Conservation (phyloP, 805 yeast genomes). For the Lipomyces starkeyi region DNA sequence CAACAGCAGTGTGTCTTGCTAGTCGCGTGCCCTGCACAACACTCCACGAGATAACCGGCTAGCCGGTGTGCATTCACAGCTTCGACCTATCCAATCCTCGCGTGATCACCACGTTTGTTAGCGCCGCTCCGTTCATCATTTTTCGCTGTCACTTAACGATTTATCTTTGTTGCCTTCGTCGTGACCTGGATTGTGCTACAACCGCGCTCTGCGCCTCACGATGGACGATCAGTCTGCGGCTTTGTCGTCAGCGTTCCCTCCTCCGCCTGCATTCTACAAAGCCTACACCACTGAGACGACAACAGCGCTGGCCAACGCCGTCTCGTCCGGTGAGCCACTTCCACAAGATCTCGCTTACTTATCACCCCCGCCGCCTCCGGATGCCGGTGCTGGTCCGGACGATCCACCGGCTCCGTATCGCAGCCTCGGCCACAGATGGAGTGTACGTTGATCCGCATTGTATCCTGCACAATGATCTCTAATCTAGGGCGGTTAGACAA, state of each 20-base stretch:
- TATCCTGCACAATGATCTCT: background rate
- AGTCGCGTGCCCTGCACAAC: background rate
- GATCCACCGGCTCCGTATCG: conserved; percentile 65
- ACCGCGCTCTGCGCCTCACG: background rate
- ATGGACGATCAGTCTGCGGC: conserved; percentile 35
- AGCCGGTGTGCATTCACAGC: background rate
- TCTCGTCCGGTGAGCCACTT: conserved; percentile 10
- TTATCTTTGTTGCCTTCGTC: background rate
- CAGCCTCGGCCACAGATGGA: conserved; percentile 92
- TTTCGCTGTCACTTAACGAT: background rate
- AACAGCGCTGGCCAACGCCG: conserved; percentile 33
- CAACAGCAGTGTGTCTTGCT: background rate
- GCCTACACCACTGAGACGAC: conserved; percentile 39
- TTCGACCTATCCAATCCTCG: background rate
- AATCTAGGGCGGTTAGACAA: conserved; percentile 38
- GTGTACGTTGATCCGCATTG: conserved; percentile 41
- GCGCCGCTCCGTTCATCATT: background rate
- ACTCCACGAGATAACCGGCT: background rate
- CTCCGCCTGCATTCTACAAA: conserved; percentile 79
- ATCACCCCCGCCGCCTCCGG: conserved; percentile 47
- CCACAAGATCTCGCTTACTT: conserved; percentile 39
- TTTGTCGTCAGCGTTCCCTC: conserved; percentile 82
- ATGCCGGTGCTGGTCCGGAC: conserved; percentile 40
- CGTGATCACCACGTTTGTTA: conserved; percentile 1
- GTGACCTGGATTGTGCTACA: background rate